phyloP scores from a whole-genome alignment of 176 grass and related monocot genomes.

The Juncus inflexus region DNA sequence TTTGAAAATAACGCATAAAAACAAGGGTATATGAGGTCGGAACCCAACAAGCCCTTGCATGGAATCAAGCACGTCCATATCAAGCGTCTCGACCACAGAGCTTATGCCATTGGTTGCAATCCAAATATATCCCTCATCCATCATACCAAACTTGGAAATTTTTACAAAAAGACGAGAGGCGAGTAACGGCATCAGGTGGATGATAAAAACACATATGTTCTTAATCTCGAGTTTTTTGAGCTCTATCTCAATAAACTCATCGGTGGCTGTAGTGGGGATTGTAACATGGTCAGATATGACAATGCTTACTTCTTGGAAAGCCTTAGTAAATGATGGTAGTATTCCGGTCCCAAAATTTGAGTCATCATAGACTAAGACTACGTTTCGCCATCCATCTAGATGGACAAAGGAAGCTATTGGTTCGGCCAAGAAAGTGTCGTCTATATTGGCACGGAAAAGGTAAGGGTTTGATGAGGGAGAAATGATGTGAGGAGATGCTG shows the following conservation, averaged over 20 bases:
- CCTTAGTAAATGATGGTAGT: constrained; percentile 35
- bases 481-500: no score
- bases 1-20: constrained; percentile 53
- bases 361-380: constrained; percentile 44
- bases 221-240: constrained; percentile 43
- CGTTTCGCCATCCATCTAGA: constrained; percentile 47
- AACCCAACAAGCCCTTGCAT: constrained; percentile 53
- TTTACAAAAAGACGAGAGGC: constrained; percentile 40
- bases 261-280: constrained; percentile 28
- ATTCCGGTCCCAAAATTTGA: constrained; percentile 46
- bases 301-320: constrained; percentile 30
- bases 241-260: constrained; percentile 38
- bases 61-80: constrained; percentile 14
- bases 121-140: constrained; percentile 52
- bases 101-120: constrained; percentile 45
- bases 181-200: constrained; percentile 39
- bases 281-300: constrained; percentile 27
- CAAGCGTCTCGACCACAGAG: constrained; percentile 35
- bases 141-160: constrained; percentile 47
- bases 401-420: no score
- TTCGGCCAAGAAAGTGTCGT: no score
- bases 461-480: no score
- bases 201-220: constrained; percentile 35
- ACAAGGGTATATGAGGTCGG: constrained; percentile 28
- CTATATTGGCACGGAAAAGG: not conserved